Conservation (phyloP, 2,329 filamentous ascomycete genomes). For the Cadophora sp. region DNA sequence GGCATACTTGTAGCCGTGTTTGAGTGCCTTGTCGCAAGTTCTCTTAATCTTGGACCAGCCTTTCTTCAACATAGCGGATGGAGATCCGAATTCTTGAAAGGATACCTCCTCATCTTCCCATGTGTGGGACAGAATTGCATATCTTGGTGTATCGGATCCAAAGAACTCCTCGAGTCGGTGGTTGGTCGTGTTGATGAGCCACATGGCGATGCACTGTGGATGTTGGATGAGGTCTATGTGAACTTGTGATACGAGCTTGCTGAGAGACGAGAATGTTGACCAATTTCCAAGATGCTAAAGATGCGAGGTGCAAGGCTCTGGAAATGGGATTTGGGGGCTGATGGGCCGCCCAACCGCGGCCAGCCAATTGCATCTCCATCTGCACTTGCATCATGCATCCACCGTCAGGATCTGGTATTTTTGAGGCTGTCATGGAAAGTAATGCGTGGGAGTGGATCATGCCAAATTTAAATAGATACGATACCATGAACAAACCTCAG, state of each 20-base stretch:
- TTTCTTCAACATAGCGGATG: slow-evolving; percentile 28
- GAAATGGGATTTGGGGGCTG: background rate
- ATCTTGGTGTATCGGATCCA: slow-evolving; percentile 32
- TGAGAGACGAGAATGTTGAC: background rate
- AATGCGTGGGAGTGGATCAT: too few species aligned
- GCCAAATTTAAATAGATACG: too few species aligned
- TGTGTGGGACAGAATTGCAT: slow-evolving; percentile 45
- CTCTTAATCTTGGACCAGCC: slow-evolving; percentile 26
- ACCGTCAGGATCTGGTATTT: background rate
- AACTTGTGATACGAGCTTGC: background rate
- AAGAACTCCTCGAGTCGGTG: slow-evolving; percentile 20
- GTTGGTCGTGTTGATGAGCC: slow-evolving; percentile 5
- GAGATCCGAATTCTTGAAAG: slow-evolving; percentile 35
- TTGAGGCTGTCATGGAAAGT: background rate
- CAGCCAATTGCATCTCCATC: background rate
- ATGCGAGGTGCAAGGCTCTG: background rate
- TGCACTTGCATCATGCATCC: background rate
- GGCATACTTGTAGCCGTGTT: slow-evolving; percentile 15
- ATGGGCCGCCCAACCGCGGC: too few species aligned
- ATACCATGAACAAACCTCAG: too few species aligned
- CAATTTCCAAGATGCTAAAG: background rate
- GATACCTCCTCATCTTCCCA: slow-evolving; percentile 43
- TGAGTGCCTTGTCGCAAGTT: slow-evolving; percentile 8
- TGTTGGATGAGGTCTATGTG: too few species aligned
- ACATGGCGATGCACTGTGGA: background rate